A percentile compares a stretch with the other conserved stretches of the same genome.
These are phyloP conservation scores for Aegilops longissima DNA, from an alignment of 176 grass and related monocot species.

Conservation along the genomic window DNA sequence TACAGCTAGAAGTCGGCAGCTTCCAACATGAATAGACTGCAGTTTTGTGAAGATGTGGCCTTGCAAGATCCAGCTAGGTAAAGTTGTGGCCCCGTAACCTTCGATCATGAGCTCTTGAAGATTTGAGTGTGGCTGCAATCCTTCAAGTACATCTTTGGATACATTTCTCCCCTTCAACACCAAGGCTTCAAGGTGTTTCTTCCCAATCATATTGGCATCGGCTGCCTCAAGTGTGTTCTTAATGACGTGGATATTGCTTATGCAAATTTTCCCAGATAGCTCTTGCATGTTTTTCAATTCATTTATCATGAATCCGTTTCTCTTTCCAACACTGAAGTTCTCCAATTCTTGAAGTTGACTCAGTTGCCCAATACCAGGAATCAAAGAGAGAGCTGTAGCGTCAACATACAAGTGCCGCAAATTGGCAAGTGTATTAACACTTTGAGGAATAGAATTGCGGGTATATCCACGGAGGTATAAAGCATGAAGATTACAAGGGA, in stretches of 20 bases:
- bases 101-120: background rate
- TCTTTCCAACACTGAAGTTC: background rate
- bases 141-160: background rate
- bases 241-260: slow-evolving; percentile 27
- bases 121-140: background rate
- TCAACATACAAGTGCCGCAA: slow-evolving; percentile 33
- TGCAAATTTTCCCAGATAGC: slow-evolving; percentile 26
- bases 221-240: slow-evolving; percentile 26
- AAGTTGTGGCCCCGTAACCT: background rate
- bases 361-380: slow-evolving; percentile 38
- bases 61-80: background rate
- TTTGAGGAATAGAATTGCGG: slow-evolving; percentile 3
- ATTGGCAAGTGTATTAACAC: slow-evolving; percentile 22
- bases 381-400: background rate
- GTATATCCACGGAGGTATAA: background rate
- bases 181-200: background rate
- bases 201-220: background rate
- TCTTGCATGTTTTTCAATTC: slow-evolving; percentile 48
- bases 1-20: background rate
- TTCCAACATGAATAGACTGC: background rate
- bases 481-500: background rate
- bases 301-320: slow-evolving; percentile 28
- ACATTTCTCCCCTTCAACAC: background rate
- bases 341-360: slow-evolving; percentile 40
- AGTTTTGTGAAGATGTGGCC: background rate